Percentiles rank a stretch among this genome's conserved stretches.
phyloP scores from a whole-genome alignment of 2,329 filamentous ascomycete genomes.

The Cercospora sp. region DNA sequence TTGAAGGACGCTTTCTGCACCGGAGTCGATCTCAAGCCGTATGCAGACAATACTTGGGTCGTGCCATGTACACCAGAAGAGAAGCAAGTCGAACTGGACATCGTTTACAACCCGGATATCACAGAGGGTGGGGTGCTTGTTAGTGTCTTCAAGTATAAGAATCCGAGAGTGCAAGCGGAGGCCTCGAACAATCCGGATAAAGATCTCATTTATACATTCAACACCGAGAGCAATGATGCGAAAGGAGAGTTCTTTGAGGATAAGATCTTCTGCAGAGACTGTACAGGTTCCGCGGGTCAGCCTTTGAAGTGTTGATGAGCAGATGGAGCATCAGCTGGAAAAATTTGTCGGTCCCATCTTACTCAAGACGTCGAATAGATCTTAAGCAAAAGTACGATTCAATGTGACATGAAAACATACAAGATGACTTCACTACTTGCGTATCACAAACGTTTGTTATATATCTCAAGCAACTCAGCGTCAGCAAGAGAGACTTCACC shows the following conservation, averaged over 20 bases:
- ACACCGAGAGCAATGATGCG: conserved; percentile 9
- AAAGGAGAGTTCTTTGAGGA: conserved; percentile 19
- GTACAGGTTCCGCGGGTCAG: conserved; percentile 10
- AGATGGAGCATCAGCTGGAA: background rate
- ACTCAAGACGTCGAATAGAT: background rate
- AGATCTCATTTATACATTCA: conserved; percentile 20
- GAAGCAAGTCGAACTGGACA: conserved; percentile 18
- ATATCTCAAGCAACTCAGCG: background rate
- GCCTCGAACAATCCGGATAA: conserved; percentile 11
- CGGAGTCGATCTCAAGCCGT: conserved; percentile 18
- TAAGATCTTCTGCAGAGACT: conserved; percentile 18
- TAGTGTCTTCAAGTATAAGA: conserved; percentile 20
- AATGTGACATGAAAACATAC: background rate
- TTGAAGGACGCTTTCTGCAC: conserved; percentile 20
- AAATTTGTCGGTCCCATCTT: background rate
- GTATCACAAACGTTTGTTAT: background rate
- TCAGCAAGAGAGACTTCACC: background rate
- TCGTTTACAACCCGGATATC: conserved; percentile 19
- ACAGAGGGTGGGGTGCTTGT: conserved; percentile 14
- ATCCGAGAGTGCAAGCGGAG: conserved; percentile 12
- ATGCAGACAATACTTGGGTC: conserved; percentile 18
- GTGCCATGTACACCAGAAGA: conserved; percentile 15
- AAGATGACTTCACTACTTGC: background rate
- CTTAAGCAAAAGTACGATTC: background rate
- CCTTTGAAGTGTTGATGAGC: conserved; percentile 15